Evolutionary conservation across 2,329 filamentous ascomycete genomes (phyloP), one percentile per base, ranked within the genome.

Genomic region (Arthrocladium fulminans): DNA sequence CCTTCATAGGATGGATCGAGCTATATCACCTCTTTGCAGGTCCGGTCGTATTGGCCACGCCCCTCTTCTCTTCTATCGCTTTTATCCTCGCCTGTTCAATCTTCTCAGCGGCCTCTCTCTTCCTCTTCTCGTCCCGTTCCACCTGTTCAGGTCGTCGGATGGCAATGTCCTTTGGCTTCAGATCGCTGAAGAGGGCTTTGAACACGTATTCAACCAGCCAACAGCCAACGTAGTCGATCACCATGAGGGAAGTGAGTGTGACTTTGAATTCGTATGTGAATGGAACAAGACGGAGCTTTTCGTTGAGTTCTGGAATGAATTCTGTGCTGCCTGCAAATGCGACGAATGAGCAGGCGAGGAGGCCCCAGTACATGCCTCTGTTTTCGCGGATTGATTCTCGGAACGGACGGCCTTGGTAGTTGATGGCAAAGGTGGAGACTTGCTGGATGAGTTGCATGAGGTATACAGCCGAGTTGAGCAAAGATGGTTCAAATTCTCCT

Each of bases 401-500:
- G 84, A 98, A 98, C 10, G 92, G 92, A 8, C 92, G 85, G 51
- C 92, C 92, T 69, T 98, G 92, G 73, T 98, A 98, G 74, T 98
- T 98, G 74, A 98, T 95, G 52, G 92, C 89, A 61, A 98, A 98
- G 2, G 92, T 98, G 20, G 89, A 96, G 63, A 98, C 95, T 68
- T 98, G 92, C 68, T 98, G 92, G 67, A 98, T 97, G 45, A 98
- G 81, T 63, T 97, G 92, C 34, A 98, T 80, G 22, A 98, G 85
- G 67, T 97, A 98, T 59, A 98, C 87, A 48, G 92, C 92, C 41
- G 85, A 92, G 75, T 98, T 98, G 64, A 98, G 83, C 7, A 98
- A 79, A 4, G 88, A 95, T 1, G 92, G 92, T 56, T 83, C 73
- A 63, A 98, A 98, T 58, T 97, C 90, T 58, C 89, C 88, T 69